Conservation (phyloP, 345 rosid genomes). For the Eucalyptus brandiana region DNA sequence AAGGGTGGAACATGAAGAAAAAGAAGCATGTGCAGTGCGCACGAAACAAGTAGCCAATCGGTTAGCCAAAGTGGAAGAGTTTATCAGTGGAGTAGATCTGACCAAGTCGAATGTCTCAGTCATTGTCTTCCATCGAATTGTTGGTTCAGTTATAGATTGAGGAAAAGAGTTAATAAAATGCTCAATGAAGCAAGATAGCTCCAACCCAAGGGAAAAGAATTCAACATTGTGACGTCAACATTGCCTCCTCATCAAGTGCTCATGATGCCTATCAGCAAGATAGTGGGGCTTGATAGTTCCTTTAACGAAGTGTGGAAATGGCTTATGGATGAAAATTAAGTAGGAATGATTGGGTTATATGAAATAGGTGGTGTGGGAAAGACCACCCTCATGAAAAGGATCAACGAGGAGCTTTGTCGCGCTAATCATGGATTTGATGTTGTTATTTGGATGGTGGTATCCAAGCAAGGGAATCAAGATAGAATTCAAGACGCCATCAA, state of each 20-base stretch:
- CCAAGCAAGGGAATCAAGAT: neutral
- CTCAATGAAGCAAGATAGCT: neutral
- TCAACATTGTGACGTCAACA: neutral
- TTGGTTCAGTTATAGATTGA: neutral
- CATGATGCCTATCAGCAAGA: neutral
- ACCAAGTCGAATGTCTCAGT: neutral
- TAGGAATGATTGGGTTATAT: neutral
- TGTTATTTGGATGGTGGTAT: neutral
- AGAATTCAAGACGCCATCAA: neutral
- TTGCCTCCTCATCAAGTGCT: neutral
- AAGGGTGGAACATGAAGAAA: neutral
- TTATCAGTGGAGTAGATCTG: neutral
- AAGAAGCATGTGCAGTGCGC: neutral
- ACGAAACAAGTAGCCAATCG: neutral
- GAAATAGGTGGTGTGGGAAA: constrained; percentile 3
- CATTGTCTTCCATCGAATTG: neutral
- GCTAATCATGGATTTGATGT: neutral
- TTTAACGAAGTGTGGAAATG: neutral
- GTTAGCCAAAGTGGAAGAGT: neutral
- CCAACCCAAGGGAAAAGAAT: neutral
- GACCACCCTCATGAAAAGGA: neutral
- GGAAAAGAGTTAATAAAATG: neutral
- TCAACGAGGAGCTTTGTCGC: neutral
- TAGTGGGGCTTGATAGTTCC: neutral
- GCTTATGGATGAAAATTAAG: neutral